phyloP scores from a whole-genome alignment of 371 early-diverging fungal genomes.

The Mucor piriformis region DNA sequence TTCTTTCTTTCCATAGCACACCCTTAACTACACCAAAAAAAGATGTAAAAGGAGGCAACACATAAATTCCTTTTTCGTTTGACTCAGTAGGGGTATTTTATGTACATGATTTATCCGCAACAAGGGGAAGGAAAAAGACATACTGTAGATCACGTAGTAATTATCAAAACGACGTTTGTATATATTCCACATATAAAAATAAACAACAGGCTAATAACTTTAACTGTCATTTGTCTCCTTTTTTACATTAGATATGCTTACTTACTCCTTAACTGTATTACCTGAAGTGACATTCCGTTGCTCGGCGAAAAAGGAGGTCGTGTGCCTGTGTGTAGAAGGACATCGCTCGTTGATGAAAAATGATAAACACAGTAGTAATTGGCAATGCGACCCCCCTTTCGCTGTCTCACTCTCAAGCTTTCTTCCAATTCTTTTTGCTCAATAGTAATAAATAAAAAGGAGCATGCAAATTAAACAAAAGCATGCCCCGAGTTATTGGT shows the following conservation, averaged over 20 bases:
- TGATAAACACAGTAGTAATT: not conserved
- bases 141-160: constrained; percentile 1
- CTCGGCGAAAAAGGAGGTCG: not conserved
- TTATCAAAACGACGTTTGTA: not conserved
- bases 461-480: not conserved
- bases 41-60: not conserved
- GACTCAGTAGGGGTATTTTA: not conserved
- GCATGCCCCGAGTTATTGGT: constrained; percentile 1
- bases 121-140: not conserved
- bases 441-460: not conserved
- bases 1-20: not conserved
- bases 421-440: too few relatives aligned
- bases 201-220: not conserved
- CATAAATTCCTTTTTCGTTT: not conserved
- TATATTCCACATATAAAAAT: not conserved
- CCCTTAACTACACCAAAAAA: not conserved
- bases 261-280: not conserved
- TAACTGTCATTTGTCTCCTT: not conserved
- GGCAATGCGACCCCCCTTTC: too few relatives aligned
- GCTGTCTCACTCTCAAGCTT: too few relatives aligned
- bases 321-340: too few relatives aligned
- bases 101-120: not conserved
- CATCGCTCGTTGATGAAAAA: not conserved
- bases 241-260: not conserved
- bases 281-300: constrained; percentile 1